Conservation (phyloP, 2,329 filamentous ascomycete genomes). For the Talaromyces sp. region DNA sequence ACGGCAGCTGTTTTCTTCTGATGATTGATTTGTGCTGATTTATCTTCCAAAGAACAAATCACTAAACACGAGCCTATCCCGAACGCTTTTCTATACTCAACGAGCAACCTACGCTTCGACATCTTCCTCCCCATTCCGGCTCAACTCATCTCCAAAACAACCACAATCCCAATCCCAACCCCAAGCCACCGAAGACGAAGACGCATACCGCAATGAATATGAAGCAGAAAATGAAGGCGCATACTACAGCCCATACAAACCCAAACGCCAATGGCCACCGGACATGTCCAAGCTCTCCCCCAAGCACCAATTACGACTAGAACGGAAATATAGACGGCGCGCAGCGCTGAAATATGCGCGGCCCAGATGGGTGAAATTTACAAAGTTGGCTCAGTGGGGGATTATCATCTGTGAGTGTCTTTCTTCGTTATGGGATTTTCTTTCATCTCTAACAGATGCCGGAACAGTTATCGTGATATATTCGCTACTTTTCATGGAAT, state of each 20-base stretch:
- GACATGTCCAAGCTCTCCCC: constrained; percentile 60
- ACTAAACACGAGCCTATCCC: neutral
- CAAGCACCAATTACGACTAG: constrained; percentile 67
- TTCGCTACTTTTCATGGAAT: constrained; percentile 45
- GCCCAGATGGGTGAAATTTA: constrained; percentile 57
- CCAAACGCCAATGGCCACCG: constrained; percentile 63
- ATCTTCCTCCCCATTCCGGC: constrained; percentile 15
- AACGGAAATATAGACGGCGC: constrained; percentile 62
- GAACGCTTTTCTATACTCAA: neutral
- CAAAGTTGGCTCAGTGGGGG: constrained; percentile 57
- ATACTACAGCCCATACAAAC: constrained; percentile 56
- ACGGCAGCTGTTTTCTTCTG: neutral
- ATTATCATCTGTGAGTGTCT: constrained; percentile 48
- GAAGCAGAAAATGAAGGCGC: constrained; percentile 24
- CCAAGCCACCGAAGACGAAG: neutral
- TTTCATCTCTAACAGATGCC: neutral
- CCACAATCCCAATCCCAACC: neutral
- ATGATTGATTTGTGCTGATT: neutral
- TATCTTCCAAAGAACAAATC: neutral
- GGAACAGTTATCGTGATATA: constrained; percentile 42
- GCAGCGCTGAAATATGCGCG: constrained; percentile 59
- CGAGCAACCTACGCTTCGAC: constrained; percentile 11
- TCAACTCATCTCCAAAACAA: neutral
- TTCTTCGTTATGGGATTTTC: neutral
- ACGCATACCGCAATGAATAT: neutral